Evolutionary conservation across 768 basidiomycete species (phyloP), one percentile per base, ranked within the genome.

Genomic region (Ramaria rubella): DNA sequence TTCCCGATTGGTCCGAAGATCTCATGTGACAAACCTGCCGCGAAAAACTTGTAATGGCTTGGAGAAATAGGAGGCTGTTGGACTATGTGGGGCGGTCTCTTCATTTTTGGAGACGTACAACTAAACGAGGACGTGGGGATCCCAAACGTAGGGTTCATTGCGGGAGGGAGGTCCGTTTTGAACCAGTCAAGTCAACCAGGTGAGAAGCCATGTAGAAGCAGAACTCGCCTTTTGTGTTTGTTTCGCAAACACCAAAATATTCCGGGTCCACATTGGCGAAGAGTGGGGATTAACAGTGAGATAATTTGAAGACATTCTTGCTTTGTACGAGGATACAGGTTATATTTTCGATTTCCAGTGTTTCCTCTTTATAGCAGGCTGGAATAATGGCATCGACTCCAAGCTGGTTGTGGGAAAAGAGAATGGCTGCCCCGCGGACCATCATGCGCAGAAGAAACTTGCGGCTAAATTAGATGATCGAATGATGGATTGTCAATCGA

Each of bases 361-460:
- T n/a, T 8, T 52, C 26, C 21, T 52, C 61, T 3, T 54, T 23
- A 36, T 57, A 61, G 19, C 65, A 31, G 36, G 69, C 55, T 17
- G 68, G 70, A 27, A 71, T 56, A 40, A 68, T 30, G 26, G 66
- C 58, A 44, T 70, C 64, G 46, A 71, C 43, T 21, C 63, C 68
- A 23, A 21, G 4, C 19, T 45, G 43, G 9, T 51, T 49, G 49
- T 61, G 44, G 2, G 62, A 61, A 58, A 69, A 71, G 49, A 70
- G 15, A 38, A 65, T 52, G 21, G 66, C 69, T 7, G 65, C 68
- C 14, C 70, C 68, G 31, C 64, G 65, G 31, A 52, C 43, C 43
- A 45, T 45, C n/a, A 24, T 24, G 8, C 19, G 43, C 43, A 45
- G 8, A 8, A 45, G 43, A 45, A 45, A 45, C 19, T 45, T 45